Percentiles rank a stretch among this genome's conserved stretches.
Evolutionary conservation across 1,284 basidiomycete species (phyloP).

Genomic region (Hypsizygus ulmarius): DNA sequence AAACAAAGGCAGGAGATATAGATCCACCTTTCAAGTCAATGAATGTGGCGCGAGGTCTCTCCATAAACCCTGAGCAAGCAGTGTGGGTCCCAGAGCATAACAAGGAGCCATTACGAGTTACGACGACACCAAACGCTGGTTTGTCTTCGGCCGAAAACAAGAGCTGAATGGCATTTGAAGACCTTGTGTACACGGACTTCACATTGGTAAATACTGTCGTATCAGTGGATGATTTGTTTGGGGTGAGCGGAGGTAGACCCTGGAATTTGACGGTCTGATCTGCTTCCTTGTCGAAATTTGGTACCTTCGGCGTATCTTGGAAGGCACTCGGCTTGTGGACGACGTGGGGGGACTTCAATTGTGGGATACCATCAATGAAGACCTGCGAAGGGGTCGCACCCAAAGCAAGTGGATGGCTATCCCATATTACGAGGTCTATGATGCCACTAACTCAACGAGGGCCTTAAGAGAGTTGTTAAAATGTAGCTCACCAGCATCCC

Average conservation of each 20-base stretch:
- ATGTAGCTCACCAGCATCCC: conserved; percentile 39
- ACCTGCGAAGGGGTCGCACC: conserved; percentile 72
- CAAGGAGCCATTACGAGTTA: conserved; percentile 43
- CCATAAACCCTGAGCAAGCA: conserved; percentile 22
- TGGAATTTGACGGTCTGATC: conserved; percentile 52
- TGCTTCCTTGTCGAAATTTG: conserved; percentile 63
- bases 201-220: conserved; percentile 47
- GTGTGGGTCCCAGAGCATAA: conserved; percentile 38
- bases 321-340: conserved; percentile 44
- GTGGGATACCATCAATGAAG: conserved; percentile 66
- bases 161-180: conserved; percentile 25
- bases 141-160: conserved; percentile 21
- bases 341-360: conserved; percentile 43
- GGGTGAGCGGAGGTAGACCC: conserved; percentile 61
- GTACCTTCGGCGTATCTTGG: conserved; percentile 54
- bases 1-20: conserved; percentile 57
- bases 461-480: conserved; percentile 29
- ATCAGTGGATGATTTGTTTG: conserved; percentile 23
- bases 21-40: conserved; percentile 46
- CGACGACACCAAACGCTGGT: conserved; percentile 26
- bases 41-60: conserved; percentile 22
- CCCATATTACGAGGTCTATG: conserved; percentile 85
- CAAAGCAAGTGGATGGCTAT: conserved; percentile 78
- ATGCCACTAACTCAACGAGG: conserved; percentile 28
- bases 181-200: conserved; percentile 31